Evolutionary conservation across 2,329 filamentous ascomycete species (phyloP).

Genomic region (Thielaviopsis cerberus): DNA sequence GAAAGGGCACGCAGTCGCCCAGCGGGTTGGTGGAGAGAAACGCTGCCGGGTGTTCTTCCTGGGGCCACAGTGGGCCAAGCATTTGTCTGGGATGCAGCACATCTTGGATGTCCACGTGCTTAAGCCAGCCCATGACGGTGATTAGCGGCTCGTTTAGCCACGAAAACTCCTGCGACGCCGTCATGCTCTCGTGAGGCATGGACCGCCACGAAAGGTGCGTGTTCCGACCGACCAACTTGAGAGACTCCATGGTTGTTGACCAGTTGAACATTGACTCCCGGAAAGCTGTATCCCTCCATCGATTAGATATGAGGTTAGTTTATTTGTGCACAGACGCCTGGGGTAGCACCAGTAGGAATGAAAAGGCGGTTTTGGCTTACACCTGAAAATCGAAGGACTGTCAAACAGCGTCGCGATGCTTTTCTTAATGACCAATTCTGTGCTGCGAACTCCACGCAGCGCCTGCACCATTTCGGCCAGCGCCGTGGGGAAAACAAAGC

Average conservation of each 20-base stretch:
- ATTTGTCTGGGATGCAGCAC: slow-evolving; percentile 14
- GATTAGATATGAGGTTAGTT: too few relatives aligned
- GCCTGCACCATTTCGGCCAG: slow-evolving; percentile 14
- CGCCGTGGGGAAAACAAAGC: slow-evolving; percentile 14
- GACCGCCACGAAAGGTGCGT: slow-evolving; percentile 14
- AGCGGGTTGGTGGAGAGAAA: slow-evolving; percentile 4
- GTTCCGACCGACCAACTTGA: slow-evolving; percentile 12
- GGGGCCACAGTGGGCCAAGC: slow-evolving; percentile 13
- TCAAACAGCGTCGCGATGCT: not conserved
- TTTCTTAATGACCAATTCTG: slow-evolving; percentile 13
- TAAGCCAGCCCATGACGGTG: slow-evolving; percentile 11
- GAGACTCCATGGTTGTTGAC: slow-evolving; percentile 12
- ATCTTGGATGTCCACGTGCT: slow-evolving; percentile 12
- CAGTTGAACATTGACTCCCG: slow-evolving; percentile 12
- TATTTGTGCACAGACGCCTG: too few relatives aligned
- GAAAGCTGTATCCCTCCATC: slow-evolving; percentile 2
- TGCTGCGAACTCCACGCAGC: slow-evolving; percentile 12
- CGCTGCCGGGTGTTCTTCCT: slow-evolving; percentile 6
- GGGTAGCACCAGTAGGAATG: not conserved
- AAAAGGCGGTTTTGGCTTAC: too few relatives aligned
- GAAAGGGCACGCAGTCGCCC: not conserved
- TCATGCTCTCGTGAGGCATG: slow-evolving; percentile 14
- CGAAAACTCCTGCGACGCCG: slow-evolving; percentile 12
- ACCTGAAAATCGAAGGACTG: not conserved
- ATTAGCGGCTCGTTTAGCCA: slow-evolving; percentile 12